Evolutionary conservation across 176 grass and related monocot species (phyloP).

Genomic region (Triticum dicoccoides): DNA sequence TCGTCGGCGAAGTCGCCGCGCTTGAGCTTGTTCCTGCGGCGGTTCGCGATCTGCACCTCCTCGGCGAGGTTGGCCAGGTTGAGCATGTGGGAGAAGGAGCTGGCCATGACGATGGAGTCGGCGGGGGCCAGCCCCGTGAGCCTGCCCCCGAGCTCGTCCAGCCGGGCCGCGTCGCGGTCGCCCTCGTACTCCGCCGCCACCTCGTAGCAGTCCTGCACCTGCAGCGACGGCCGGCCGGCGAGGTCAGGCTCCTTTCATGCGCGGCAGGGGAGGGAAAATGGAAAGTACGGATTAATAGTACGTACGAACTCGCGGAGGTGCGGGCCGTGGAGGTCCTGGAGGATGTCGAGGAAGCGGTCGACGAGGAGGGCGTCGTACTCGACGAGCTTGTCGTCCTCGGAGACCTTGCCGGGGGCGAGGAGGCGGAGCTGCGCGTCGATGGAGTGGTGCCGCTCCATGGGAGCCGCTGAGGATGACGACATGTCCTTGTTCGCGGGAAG

Average conservation of each 20-base stretch:
- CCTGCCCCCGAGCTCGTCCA: conserved; percentile 58
- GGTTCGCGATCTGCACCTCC: conserved; percentile 76
- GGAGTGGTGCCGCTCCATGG: conserved; percentile 46
- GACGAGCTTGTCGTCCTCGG: conserved; percentile 70
- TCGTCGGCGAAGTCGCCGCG: conserved; percentile 63
- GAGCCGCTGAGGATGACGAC: neutral
- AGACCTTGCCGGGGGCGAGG: conserved; percentile 57
- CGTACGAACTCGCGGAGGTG: conserved; percentile 54
- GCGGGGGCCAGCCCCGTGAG: conserved; percentile 47
- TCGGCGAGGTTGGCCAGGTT: conserved; percentile 89
- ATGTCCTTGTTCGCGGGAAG: neutral
- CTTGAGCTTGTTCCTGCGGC: conserved; percentile 65
- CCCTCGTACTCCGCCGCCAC: conserved; percentile 61
- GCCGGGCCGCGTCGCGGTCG: conserved; percentile 27
- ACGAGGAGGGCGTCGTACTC: conserved; percentile 68
- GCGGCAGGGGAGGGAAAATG: neutral
- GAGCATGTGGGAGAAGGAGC: conserved; percentile 92
- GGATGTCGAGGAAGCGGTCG: conserved; percentile 73
- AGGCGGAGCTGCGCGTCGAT: conserved; percentile 68
- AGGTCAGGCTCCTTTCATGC: neutral
- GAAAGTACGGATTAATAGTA: neutral
- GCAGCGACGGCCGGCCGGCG: neutral
- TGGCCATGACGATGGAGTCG: conserved; percentile 67
- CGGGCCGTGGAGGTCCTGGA: conserved; percentile 58
- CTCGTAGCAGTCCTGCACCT: conserved; percentile 94